phyloP scores from a whole-genome alignment of 164 flowering plant genomes.

The Vitis riparia region DNA sequence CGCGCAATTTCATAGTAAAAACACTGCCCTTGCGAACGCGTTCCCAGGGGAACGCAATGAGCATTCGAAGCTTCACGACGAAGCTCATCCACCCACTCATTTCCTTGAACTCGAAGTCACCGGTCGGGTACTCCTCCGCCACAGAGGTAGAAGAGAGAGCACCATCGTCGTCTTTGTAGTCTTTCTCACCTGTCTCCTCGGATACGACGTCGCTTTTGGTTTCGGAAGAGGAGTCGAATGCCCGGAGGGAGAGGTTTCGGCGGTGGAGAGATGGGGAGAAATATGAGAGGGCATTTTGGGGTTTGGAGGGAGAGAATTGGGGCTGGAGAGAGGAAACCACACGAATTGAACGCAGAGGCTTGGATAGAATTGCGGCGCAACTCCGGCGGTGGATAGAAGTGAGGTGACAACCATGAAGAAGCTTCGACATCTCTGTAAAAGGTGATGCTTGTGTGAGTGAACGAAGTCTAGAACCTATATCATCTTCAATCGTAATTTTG shows the following conservation, averaged over 20 bases:
- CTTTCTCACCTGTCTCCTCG: no score
- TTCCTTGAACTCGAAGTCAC: conserved; percentile 62
- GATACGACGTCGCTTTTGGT: no score
- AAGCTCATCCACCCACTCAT: conserved; percentile 55
- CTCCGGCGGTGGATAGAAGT: conserved; percentile 18
- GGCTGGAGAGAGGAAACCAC: conserved; percentile 5
- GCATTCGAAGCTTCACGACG: conserved; percentile 65
- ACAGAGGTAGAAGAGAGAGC: neutral
- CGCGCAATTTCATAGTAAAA: conserved; percentile 74
- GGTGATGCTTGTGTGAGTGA: no score
- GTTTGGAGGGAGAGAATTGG: neutral
- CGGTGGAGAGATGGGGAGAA: conserved; percentile 3
- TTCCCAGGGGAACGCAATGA: conserved; percentile 83
- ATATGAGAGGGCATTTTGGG: neutral
- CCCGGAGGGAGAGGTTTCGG: conserved; percentile 23
- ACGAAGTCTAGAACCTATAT: no score
- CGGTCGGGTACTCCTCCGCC: conserved; percentile 61
- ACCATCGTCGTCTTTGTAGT: no score
- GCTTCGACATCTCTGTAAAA: conserved; percentile 36
- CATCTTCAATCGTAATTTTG: no score
- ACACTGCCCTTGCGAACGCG: conserved; percentile 83
- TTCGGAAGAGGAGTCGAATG: conserved; percentile 37
- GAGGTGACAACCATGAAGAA: conserved; percentile 30
- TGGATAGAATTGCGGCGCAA: conserved; percentile 16
- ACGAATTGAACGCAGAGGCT: conserved; percentile 5